Base-by-base conservation (phyloP, 305 asterid genomes). In the Petunia hybrid region DNA sequence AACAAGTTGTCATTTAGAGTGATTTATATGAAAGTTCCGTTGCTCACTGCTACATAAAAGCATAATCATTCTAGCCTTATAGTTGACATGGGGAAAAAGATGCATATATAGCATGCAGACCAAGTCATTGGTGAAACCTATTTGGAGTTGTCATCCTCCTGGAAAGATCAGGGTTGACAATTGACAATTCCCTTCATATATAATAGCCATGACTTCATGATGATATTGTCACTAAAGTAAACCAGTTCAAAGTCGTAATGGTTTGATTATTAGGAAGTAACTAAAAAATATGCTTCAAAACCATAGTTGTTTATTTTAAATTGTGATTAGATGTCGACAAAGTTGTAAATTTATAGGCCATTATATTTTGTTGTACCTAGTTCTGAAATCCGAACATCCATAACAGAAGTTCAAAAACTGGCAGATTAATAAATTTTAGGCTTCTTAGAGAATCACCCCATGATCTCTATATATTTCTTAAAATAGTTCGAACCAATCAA, bases 121-220 rank as follows among this genome's bases (percentile, higher is more conserved):
- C 1, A 1, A 5, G 13, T 71, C 61, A 10, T 45, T 46, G 31
- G 61, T 40, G 39, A 39, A 5, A 66, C 73, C 22, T 1, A 35
- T 2, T 46, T 71, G 8, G 77, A 71, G 77, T 31, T 46, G 77
- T 45, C 60, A 46, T 71, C 77, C 3, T 51, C 4, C 57, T 51
- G 57, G n/a, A 51, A 51, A 0, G 10, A 46, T 5, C 6, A 46
- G 5, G 22, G 22, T 10, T 46, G 31, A 40, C 38, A 14, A 31
- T 61, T 71, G 43, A 3, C 31, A 71, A 46, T 48, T 71, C 61
- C 22, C 31, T 35, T 22, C 31, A 22, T 22, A 22, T 22, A 70
- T 46, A 71, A 1, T n/a, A 22, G 61, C 43, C 13, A 46, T 31
- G 10, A 71, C n/a, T 69, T 69, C 1, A 8, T 69, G 76, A n/a